Conservation (phyloP, 192 early-diverging fungal species). For the Umbelopsis sp. region DNA sequence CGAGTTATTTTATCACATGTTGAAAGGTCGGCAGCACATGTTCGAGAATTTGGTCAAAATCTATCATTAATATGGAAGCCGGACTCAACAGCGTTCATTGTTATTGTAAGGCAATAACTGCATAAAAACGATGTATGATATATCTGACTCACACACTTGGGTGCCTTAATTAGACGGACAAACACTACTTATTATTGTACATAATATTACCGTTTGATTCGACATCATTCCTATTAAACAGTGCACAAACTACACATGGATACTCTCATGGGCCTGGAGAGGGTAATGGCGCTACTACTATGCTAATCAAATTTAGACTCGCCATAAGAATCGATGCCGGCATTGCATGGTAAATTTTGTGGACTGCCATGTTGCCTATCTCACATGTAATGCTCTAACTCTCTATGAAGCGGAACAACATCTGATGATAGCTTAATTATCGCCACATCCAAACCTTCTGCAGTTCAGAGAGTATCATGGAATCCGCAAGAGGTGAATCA, state of each 20-base stretch:
- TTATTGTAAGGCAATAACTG: conserved; percentile 53
- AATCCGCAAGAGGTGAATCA: conserved; percentile 61
- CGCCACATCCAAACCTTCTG: conserved; percentile 66
- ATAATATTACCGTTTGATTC: conserved; percentile 55
- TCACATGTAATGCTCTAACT: neutral
- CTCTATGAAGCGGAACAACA: conserved; percentile 57
- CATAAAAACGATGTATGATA: neutral
- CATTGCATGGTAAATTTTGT: conserved; percentile 56
- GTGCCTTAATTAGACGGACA: conserved; percentile 52
- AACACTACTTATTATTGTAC: conserved; percentile 76
- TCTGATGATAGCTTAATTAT: conserved; percentile 69
- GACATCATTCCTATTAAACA: conserved; percentile 60
- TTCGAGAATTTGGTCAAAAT: conserved; percentile 79
- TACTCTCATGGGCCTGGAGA: conserved; percentile 73
- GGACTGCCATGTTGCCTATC: neutral
- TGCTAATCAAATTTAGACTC: conserved; percentile 66
- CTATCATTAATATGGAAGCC: conserved; percentile 73
- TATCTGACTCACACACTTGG: neutral
- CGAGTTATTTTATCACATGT: conserved; percentile 65
- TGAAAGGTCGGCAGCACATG: conserved; percentile 59
- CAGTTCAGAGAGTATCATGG: conserved; percentile 78
- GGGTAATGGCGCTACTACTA: conserved; percentile 56
- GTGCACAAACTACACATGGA: conserved; percentile 58
- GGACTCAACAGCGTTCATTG: conserved; percentile 62
- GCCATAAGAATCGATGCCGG: conserved; percentile 80